phyloP scores from a whole-genome alignment of 1,139 yeast species.

The Tardiomyces digboiensis region DNA sequence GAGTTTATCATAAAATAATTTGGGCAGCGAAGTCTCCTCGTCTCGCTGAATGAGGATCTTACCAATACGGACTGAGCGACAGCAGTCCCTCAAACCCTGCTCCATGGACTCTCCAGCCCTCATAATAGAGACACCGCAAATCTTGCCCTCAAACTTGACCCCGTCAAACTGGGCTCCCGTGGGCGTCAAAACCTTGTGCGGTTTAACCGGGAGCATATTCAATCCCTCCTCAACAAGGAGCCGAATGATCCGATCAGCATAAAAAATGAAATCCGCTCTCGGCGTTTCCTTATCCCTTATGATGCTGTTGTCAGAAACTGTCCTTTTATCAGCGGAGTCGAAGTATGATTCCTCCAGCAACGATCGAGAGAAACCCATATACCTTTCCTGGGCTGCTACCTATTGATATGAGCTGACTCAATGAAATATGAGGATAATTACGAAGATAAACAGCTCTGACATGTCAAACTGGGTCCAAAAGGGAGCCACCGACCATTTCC shows the following conservation, averaged over 20 bases:
- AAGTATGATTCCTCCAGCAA: no score
- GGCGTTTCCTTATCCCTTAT: constrained; percentile 73
- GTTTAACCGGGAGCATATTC: constrained; percentile 80
- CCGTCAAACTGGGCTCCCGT: constrained; percentile 69
- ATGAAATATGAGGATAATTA: no score
- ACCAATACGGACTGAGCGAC: constrained; percentile 92
- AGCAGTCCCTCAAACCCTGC: constrained; percentile 93
- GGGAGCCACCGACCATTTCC: no score
- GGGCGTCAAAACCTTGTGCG: constrained; percentile 60
- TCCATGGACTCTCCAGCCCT: constrained; percentile 99
- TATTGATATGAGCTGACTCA: no score
- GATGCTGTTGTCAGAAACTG: constrained; percentile 23
- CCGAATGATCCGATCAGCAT: constrained; percentile 89
- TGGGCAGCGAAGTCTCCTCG: constrained; percentile 68
- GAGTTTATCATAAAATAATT: constrained; percentile 72
- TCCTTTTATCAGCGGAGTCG: no score
- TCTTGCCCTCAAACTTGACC: constrained; percentile 78
- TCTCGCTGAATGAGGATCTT: constrained; percentile 95
- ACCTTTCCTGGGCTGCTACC: no score
- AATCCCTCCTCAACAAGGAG: constrained; percentile 90
- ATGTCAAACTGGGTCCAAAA: no score
- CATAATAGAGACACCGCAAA: constrained; percentile 95
- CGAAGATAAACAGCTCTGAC: no score
- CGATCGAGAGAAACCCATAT: no score
- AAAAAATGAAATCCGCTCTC: constrained; percentile 90